Evolutionary conservation across 2,329 filamentous ascomycete species (phyloP), one percentile per base, ranked within the genome.

Genomic region (Alternaria novae-zelandiae): DNA sequence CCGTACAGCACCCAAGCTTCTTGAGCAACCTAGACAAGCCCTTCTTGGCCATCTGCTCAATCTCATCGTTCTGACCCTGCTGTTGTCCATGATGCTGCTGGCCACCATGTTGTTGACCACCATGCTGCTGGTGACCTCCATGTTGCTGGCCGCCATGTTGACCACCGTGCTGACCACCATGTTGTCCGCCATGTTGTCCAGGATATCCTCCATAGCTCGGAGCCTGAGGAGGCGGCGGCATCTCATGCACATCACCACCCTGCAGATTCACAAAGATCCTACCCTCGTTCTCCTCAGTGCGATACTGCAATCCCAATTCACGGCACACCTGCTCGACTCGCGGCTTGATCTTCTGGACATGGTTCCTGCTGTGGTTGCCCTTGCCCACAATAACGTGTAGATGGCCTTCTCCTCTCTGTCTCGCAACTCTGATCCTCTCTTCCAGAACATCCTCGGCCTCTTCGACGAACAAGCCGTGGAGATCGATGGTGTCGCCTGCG

Each of bases 351-450:
- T 96, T 97, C 81, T 97, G 93, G 23, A 98, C 86, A 74, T 96
- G 91, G 69, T 90, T 87, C 10, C 82, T 84, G 54, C 89, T 93
- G 82, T 99, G 96, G 79, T 96, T 96, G 4, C 96, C 96, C 81
- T 95, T 97, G 75, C 96, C 96, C 28, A 98, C 95, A 74, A 99
- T 97, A 44, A 97, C 94, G 82, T 97, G 94, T 59, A 99, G 83
- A 82, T 97, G 93, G 20, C 84, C 88, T 82, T 97, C 91, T 0
- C 92, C 92, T 36, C 88, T 86, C 57, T 86, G 80, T 77, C 89
- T 88, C 62, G 94, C 94, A 70, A 92, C 90, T 70, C 88, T 88
- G 75, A 99, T 97, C 70, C 96, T 87, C 80, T 92, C 86, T 82
- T 95, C 92, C 21, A 98, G 84, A 61, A 97, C 96, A 68, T 93